Evolutionary conservation across 176 grass and related monocot genomes (phyloP), one percentile per base, ranked within the genome.

Genomic region (Puya raimondii): DNA sequence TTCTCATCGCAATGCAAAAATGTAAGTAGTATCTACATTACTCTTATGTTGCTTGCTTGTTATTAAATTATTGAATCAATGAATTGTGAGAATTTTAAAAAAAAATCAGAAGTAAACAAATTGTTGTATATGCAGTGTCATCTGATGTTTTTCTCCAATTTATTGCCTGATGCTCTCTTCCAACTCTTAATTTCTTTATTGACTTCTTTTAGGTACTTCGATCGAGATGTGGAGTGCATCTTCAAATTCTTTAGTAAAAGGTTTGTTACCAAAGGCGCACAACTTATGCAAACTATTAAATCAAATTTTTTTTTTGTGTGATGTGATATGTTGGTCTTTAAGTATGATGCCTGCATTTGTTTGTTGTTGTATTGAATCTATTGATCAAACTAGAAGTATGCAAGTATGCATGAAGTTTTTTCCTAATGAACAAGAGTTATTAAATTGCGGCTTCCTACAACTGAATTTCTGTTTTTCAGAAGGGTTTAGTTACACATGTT

Each of bases 181-280:
- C 49, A 67, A 52, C 65, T 58, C 29, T 29, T 64, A 74, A 23
- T 79, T 78, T 10, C 69, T 25, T 16, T 20, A 1, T 25, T 71
- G 67, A 50, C 8, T 14, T 51, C 77, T 82, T 83, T 59, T 61
- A 97, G 94, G 94, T 97, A 76, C 54, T 97, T 97, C 80, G 94
- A 97, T 80, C 86, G 86, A 74, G 94, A 97, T 74, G 54, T 93
- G 33, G 94, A 83, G 27, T 97, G 94, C 47, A 85, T 97, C 65
- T 97, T 83, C 86, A 97, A 92, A 72, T 97, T 97, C 71, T 97
- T 97, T 71, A 85, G 73, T 23, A 97, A 85, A 73, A 92, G 94
- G 94, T 96, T 80, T 70, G 27, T 88, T 80, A 18, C 20, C 26
- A 47, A 78, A 67, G 12, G 9, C 69, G 29, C 4, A 69, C 20